Conservation (phyloP, 2,329 filamentous ascomycete species). For the Pseudohalonectria lignicola region DNA sequence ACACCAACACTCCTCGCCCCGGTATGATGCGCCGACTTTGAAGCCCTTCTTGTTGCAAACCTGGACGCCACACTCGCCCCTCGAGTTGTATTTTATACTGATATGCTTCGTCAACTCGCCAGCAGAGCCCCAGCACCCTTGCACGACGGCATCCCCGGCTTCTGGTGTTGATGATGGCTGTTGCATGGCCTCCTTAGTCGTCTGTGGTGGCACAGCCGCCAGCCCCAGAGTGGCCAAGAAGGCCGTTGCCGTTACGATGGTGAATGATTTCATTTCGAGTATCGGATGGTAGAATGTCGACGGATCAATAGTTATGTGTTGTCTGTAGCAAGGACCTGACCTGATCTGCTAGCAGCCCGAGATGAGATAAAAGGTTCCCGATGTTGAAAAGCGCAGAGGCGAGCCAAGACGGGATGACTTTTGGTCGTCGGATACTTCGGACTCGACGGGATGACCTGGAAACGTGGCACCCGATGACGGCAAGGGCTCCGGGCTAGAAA, state of each 20-base stretch:
- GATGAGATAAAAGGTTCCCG: too few species aligned
- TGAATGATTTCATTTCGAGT: slow-evolving; percentile 2
- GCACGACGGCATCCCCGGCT: slow-evolving; percentile 25
- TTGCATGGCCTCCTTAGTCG: slow-evolving; percentile 17
- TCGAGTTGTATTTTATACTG: slow-evolving; percentile 22
- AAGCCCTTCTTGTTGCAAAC: slow-evolving; percentile 30
- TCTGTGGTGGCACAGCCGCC: neutral
- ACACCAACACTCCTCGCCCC: slow-evolving; percentile 59
- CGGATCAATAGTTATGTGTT: too few species aligned
- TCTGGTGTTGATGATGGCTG: slow-evolving; percentile 23
- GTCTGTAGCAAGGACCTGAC: too few species aligned
- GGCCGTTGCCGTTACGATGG: neutral
- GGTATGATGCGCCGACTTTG: slow-evolving; percentile 51
- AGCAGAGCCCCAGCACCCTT: slow-evolving; percentile 38
- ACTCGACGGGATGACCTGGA: too few species aligned
- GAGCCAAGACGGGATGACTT: too few species aligned
- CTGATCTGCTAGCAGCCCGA: too few species aligned
- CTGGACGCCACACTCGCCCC: slow-evolving; percentile 27
- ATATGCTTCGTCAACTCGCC: slow-evolving; percentile 18
- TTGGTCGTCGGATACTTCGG: too few species aligned
- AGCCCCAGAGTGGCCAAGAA: neutral
- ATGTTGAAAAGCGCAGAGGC: too few species aligned
- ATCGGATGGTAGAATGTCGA: too few species aligned
- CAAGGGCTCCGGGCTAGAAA: too few species aligned
- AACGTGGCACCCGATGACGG: too few species aligned